These are phyloP conservation scores for Pyrenopolyporus hunteri DNA, from an alignment of 495 filamentous ascomycete species.

Conservation along the genomic window DNA sequence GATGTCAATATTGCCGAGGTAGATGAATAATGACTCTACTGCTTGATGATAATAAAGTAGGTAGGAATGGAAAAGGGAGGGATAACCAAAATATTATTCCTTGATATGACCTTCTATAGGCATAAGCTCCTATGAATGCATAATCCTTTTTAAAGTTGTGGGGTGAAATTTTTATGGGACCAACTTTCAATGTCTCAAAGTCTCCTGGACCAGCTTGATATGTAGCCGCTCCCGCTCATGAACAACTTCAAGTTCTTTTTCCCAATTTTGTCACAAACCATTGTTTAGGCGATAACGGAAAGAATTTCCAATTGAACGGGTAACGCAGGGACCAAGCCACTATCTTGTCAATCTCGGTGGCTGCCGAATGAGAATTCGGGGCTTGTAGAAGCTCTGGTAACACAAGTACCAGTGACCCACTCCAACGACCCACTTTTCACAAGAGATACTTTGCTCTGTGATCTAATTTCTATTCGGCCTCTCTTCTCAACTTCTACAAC, in stretches of 20 bases:
- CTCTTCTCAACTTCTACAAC: conserved; percentile 1
- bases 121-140: not conserved
- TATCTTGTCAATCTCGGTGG: not conserved
- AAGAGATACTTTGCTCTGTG: not conserved
- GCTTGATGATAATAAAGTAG: no score
- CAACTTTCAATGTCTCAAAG: no score
- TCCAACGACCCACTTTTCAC: conserved; percentile 12
- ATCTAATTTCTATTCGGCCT: conserved; percentile 18
- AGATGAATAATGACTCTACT: no score
- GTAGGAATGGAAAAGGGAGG: no score
- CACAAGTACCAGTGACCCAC: conserved; percentile 1
- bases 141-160: not conserved
- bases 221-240: not conserved
- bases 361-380: not conserved
- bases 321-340: not conserved
- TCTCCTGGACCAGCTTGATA: not conserved
- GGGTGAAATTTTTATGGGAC: not conserved
- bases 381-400: conserved; percentile 1
- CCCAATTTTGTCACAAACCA: not conserved
- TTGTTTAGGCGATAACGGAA: not conserved
- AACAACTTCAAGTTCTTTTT: not conserved
- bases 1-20: no score
- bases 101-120: no score
- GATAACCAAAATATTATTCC: no score
- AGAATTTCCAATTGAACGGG: not conserved